These are phyloP conservation scores for Pestalotiopsis sp. DNA, from an alignment of 2,329 filamentous ascomycete genomes.

Conservation along the genomic window DNA sequence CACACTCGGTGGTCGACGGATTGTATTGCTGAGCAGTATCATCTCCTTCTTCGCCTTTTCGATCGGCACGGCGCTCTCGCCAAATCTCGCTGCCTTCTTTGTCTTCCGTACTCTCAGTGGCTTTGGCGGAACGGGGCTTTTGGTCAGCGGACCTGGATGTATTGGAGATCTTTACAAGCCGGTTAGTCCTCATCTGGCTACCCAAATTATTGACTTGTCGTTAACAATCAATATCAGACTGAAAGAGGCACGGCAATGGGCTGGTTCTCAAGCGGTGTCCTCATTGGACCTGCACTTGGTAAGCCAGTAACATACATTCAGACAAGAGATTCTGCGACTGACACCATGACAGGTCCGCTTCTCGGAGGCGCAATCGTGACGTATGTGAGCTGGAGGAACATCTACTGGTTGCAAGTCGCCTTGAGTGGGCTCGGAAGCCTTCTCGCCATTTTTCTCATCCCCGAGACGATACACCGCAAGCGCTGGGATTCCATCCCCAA, in stretches of 20 bases:
- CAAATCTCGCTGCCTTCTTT: constrained; percentile 68
- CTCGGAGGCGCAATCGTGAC: constrained; percentile 34
- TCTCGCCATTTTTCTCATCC: constrained; percentile 29
- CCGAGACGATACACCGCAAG: constrained; percentile 63
- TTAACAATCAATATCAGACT: neutral
- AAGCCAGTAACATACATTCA: neutral
- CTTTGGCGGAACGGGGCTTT: constrained; percentile 70
- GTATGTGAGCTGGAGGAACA: constrained; percentile 30
- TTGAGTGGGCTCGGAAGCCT: constrained; percentile 30
- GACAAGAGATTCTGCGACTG: neutral
- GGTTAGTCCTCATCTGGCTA: neutral
- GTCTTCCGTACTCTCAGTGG: constrained; percentile 71
- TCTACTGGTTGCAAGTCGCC: constrained; percentile 34
- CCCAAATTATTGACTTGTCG: neutral
- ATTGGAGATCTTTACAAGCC: constrained; percentile 46
- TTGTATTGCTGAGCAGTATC: constrained; percentile 38
- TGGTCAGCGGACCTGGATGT: constrained; percentile 67
- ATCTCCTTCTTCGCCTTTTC: constrained; percentile 65
- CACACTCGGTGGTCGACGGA: constrained; percentile 56
- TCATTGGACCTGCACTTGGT: constrained; percentile 42
- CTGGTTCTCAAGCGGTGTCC: constrained; percentile 46
- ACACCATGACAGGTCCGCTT: constrained; percentile 49
- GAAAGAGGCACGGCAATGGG: constrained; percentile 1
- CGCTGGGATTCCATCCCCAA: constrained; percentile 46
- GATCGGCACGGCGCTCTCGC: constrained; percentile 67